Evolutionary conservation across 805 yeast genomes (phyloP).

Genomic region (Pichia nakasei): DNA sequence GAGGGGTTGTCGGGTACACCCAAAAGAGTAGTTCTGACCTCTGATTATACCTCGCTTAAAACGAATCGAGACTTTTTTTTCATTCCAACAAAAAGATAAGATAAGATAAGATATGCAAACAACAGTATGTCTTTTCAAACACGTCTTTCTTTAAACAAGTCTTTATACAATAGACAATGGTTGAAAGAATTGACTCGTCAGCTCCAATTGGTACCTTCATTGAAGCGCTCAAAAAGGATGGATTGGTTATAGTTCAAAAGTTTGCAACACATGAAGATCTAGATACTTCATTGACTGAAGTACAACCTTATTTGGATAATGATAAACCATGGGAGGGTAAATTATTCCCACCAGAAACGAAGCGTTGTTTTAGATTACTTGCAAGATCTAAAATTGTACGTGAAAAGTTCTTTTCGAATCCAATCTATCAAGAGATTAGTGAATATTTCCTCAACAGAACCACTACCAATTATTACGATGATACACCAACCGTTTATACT

Average conservation of each 20-base stretch:
- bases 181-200: slow-evolving; percentile 7
- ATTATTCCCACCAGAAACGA: slow-evolving; percentile 19
- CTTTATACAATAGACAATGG: too few species aligned
- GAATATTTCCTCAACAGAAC: slow-evolving; percentile 9
- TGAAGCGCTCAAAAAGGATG: slow-evolving; percentile 11
- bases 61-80: too few species aligned
- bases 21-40: too few species aligned
- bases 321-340: slow-evolving; percentile 20
- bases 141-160: too few species aligned
- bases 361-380: slow-evolving; percentile 13
- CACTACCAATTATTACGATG: slow-evolving; percentile 11
- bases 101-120: too few species aligned
- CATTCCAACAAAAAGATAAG: too few species aligned
- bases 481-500: slow-evolving; percentile 10
- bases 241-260: slow-evolving; percentile 7
- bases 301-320: slow-evolving; percentile 14
- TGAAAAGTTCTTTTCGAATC: slow-evolving; percentile 12
- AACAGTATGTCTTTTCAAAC: too few species aligned
- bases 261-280: slow-evolving; percentile 12
- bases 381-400: slow-evolving; percentile 15
- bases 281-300: slow-evolving; percentile 11
- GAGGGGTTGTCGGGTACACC: too few species aligned
- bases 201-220: slow-evolving; percentile 8
- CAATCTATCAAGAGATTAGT: slow-evolving; percentile 8
- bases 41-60: too few species aligned